Conservation (phyloP, 2,329 filamentous ascomycete species). For the Neurospora sp. region DNA sequence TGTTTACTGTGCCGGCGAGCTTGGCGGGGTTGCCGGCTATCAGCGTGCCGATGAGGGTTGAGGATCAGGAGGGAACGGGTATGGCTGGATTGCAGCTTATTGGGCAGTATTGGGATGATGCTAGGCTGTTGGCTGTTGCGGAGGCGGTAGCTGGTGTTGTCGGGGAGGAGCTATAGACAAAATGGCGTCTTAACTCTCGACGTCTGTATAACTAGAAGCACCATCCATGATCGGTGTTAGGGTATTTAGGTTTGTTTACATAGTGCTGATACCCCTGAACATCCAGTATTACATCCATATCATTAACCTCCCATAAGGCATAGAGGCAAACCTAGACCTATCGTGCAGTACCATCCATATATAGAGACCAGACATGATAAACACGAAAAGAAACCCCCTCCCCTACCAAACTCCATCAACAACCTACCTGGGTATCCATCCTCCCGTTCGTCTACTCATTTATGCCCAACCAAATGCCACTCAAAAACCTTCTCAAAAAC, state of each 20-base stretch:
- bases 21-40: slow-evolving; percentile 83
- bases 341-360: background rate
- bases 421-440: background rate
- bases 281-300: background rate
- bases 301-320: background rate
- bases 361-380: background rate
- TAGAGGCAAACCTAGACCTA: background rate
- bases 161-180: background rate
- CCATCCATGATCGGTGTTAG: background rate
- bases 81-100: slow-evolving; percentile 63
- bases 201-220: background rate
- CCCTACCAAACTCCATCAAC: background rate
- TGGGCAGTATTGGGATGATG: slow-evolving; percentile 73
- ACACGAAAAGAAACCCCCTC: background rate
- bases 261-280: background rate
- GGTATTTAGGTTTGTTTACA: background rate
- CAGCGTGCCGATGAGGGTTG: slow-evolving; percentile 58
- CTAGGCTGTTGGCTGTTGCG: slow-evolving; percentile 50
- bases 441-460: background rate
- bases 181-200: background rate
- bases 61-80: slow-evolving; percentile 23
- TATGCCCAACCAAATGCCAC: slow-evolving; percentile 59
- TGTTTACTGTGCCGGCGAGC: slow-evolving; percentile 92
- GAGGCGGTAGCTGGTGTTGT: slow-evolving; percentile 20
- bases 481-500: slow-evolving; percentile 69